Conservation (phyloP, 257 asterid genomes). For the Forsythia viridissima region DNA sequence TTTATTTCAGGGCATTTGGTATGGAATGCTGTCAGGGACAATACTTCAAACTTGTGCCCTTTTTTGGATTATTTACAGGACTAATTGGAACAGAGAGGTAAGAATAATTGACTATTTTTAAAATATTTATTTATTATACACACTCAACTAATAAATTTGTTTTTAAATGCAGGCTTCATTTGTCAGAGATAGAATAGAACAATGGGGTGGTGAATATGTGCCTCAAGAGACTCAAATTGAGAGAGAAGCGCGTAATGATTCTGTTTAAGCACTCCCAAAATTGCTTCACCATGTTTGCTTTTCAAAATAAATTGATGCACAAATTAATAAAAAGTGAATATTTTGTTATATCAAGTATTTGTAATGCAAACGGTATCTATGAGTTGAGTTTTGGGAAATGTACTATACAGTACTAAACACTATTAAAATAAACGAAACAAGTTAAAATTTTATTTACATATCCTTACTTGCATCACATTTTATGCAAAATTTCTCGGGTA, state of each 20-base stretch:
- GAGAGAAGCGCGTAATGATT: background rate
- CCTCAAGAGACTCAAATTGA: background rate
- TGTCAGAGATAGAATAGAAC: conserved; percentile 6
- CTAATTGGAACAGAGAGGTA: conserved; percentile 21
- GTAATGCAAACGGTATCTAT: too few relatives aligned
- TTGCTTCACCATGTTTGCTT: too few relatives aligned
- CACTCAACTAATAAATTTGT: background rate
- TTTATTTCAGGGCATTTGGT: conserved; percentile 19
- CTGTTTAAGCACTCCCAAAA: too few relatives aligned
- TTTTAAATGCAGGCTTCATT: conserved; percentile 14
- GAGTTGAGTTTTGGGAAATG: too few relatives aligned
- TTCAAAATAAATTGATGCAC: too few relatives aligned
- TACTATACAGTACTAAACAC: too few relatives aligned
- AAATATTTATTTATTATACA: background rate
- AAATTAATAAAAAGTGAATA: too few relatives aligned
- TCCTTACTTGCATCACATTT: too few relatives aligned
- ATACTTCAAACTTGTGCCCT: conserved; percentile 4
- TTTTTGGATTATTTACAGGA: conserved; percentile 14
- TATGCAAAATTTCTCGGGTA: too few relatives aligned
- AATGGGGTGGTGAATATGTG: conserved; percentile 2
- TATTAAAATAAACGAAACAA: too few relatives aligned
- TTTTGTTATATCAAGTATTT: too few relatives aligned
- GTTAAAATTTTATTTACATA: too few relatives aligned
- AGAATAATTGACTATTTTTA: background rate
- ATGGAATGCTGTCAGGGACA: conserved; percentile 23